Conservation (phyloP, 192 early-diverging fungal species). For the Gaertneriomyces sp. region DNA sequence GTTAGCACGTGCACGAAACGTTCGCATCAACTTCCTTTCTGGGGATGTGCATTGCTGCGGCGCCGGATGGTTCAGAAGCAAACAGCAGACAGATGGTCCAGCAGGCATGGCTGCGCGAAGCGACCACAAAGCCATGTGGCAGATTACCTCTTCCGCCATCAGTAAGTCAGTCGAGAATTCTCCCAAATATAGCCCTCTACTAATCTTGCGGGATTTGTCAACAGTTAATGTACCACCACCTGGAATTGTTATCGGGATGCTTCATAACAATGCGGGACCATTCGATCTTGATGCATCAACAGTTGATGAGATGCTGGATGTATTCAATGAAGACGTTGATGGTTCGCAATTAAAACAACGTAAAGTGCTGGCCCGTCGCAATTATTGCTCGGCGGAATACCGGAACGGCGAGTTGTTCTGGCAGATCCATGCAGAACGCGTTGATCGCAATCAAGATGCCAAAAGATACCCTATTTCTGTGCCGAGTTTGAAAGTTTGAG, state of each 20-base stretch:
- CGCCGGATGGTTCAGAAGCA: conserved; percentile 57
- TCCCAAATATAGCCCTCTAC: background rate
- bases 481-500: background rate
- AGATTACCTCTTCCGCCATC: conserved; percentile 79
- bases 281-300: conserved; percentile 57
- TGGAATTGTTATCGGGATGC: conserved; percentile 58
- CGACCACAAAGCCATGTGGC: conserved; percentile 74
- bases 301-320: conserved; percentile 68
- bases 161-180: conserved; percentile 51
- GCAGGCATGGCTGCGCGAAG: conserved; percentile 35
- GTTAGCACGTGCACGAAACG: conserved; percentile 51
- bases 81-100: conserved; percentile 47
- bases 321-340: conserved; percentile 68
- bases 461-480: conserved; percentile 7
- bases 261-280: conserved; percentile 60
- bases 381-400: conserved; percentile 33
- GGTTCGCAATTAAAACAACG: conserved; percentile 45
- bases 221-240: conserved; percentile 58
- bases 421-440: conserved; percentile 9
- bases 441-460: conserved; percentile 15
- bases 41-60: conserved; percentile 71
- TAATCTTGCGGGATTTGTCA: background rate
- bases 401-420: conserved; percentile 28
- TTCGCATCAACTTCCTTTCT: conserved; percentile 75
- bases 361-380: conserved; percentile 59